Base-by-base conservation (phyloP, 305 asterid species). In the Fraxinus sp. region DNA sequence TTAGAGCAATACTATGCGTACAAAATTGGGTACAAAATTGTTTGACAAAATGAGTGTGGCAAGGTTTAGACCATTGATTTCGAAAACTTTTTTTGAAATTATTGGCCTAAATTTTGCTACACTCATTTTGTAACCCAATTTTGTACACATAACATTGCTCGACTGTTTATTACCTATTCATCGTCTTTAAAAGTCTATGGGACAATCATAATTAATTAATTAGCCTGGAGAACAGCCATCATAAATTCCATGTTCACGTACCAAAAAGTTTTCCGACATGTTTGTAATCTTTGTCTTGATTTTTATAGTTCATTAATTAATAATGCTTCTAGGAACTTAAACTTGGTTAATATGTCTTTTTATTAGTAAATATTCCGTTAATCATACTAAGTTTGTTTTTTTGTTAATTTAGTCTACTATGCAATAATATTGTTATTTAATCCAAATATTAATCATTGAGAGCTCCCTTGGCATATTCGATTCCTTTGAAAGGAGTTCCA, bases 391-490 rank as follows among this genome's bases (percentile, higher is more conserved):
- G 77, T 4, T 80, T 39, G 82, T 64, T 14, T 33, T 33, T 33
- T 33, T 33, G 37, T 35, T 5, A 76, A 49, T 1, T 20, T 55
- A 78, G 62, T 80, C 83, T 37, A 82, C 37, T 2, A 75, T 84
- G 78, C 28, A 39, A 90, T 90, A 75, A 87, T 90, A 24, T 79
- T 84, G 90, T 86, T 88, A 84, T 86, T 89, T 87, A 88, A 87
- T 80, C 46, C 82, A 70, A 81, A 64, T 80, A 55, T 22, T 79
- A 75, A 88, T 79, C 80, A 88, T 86, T 79, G 86, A 88, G 86
- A 84, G 82, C 75, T 81, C 79, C 86, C 55, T 76, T 82, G 84
- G 86, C 85, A 83, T 83, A 82, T 75, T 79, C 66, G 72, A 33
- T 79, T 8, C 72, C 77, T 77, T 83, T 28, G n/a, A 75, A 81